These are phyloP conservation scores for Thraustotheca clavata DNA, from an alignment of 352 stramenopile species.

Conservation along the genomic window DNA sequence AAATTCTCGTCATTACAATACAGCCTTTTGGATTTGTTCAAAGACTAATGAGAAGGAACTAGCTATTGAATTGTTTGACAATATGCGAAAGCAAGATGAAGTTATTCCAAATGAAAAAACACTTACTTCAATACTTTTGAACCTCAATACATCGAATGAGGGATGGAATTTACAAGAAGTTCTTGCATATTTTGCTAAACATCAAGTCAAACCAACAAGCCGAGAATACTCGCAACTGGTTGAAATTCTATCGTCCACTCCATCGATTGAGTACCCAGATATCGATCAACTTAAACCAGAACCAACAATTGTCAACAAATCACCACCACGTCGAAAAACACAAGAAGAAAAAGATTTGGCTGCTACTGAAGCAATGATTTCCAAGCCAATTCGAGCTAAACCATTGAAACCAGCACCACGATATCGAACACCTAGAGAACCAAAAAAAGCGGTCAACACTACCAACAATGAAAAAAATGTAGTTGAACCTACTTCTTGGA, in stretches of 20 bases:
- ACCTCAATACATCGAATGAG: background rate
- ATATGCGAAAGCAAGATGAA: background rate
- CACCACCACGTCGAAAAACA: background rate
- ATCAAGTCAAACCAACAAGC: constrained; percentile 3
- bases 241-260: background rate
- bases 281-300: background rate
- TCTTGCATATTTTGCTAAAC: background rate
- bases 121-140: background rate
- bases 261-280: background rate
- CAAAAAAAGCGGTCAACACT: background rate
- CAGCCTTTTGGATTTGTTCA: background rate
- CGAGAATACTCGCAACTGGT: constrained; percentile 3
- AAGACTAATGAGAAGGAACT: background rate
- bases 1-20: background rate
- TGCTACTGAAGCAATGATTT: background rate
- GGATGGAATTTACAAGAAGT: background rate
- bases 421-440: background rate
- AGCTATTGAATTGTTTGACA: background rate
- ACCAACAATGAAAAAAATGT: background rate
- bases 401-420: background rate
- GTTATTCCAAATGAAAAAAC: background rate
- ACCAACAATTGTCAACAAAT: background rate
- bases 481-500: background rate
- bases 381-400: background rate
- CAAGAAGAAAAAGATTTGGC: background rate